Conservation (phyloP, 1,139 yeast genomes). For the Sugiyamaella neomexicana region DNA sequence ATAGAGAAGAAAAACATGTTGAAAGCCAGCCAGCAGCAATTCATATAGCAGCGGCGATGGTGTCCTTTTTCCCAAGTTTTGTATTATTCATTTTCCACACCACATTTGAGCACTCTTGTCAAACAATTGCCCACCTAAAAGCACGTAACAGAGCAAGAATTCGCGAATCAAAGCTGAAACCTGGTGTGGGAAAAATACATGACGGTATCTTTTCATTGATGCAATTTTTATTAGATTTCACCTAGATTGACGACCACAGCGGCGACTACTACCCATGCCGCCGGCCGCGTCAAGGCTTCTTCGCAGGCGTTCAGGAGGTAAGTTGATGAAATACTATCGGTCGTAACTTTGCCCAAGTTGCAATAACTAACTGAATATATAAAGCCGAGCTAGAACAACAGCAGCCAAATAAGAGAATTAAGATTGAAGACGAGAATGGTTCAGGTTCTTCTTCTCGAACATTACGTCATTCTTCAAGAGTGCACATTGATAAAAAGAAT, state of each 20-base stretch:
- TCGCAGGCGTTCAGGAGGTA: constrained; percentile 13
- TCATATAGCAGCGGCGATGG: too few relatives aligned
- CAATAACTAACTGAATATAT: not conserved
- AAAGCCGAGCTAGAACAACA: constrained; percentile 6
- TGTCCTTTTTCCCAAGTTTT: constrained; percentile 8
- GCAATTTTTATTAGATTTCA: constrained; percentile 17
- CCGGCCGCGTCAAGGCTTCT: constrained; percentile 16
- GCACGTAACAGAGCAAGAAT: not conserved
- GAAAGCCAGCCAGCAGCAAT: too few relatives aligned
- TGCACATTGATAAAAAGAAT: not conserved
- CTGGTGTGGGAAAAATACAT: constrained; percentile 21
- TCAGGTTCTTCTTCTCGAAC: too few relatives aligned
- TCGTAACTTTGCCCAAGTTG: too few relatives aligned
- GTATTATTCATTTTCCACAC: constrained; percentile 12
- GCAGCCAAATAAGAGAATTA: constrained; percentile 12
- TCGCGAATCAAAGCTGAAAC: constrained; percentile 21
- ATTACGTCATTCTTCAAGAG: constrained; percentile 12
- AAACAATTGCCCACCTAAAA: not conserved
- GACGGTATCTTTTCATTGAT: constrained; percentile 24
- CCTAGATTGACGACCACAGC: constrained; percentile 5
- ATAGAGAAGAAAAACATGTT: too few relatives aligned
- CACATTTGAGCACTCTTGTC: not conserved
- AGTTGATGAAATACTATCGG: not conserved
- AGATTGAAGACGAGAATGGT: constrained; percentile 11
- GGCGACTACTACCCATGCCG: constrained; percentile 11